A percentile compares a stretch with the other conserved stretches of the same genome.
These are phyloP conservation scores for Glycine tomentella DNA, from an alignment of 306 rosid species.

Conservation along the genomic window DNA sequence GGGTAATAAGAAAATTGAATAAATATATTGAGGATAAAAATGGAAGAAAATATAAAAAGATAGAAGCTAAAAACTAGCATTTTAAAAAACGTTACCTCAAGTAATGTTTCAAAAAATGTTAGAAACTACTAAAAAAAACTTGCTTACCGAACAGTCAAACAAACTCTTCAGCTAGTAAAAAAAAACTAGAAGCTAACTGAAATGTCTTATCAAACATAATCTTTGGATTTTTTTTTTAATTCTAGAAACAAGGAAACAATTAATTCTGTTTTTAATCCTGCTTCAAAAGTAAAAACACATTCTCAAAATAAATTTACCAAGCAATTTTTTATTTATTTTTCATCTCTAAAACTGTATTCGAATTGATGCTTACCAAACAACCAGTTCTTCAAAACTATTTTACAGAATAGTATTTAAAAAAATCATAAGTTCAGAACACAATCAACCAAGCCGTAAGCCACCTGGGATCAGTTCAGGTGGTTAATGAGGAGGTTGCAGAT, in stretches of 20 bases:
- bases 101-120: too few relatives aligned
- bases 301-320: slow-evolving; percentile 1
- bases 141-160: too few relatives aligned
- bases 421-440: not conserved
- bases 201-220: too few relatives aligned
- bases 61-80: too few relatives aligned
- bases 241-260: not conserved
- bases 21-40: too few relatives aligned
- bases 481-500: slow-evolving; percentile 26
- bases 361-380: not conserved
- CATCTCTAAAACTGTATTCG: not conserved
- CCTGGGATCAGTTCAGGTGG: slow-evolving; percentile 19
- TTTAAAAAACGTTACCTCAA: too few relatives aligned
- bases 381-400: not conserved
- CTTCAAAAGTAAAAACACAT: not conserved
- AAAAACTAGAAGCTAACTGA: too few relatives aligned
- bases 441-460: not conserved
- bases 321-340: not conserved
- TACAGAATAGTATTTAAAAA: not conserved
- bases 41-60: too few relatives aligned
- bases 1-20: too few relatives aligned
- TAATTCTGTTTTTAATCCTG: not conserved
- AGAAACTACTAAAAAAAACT: too few relatives aligned
- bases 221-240: not conserved
- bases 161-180: too few relatives aligned